phyloP scores from a whole-genome alignment of 2,329 filamentous ascomycete species.

The Alternaria sp. region DNA sequence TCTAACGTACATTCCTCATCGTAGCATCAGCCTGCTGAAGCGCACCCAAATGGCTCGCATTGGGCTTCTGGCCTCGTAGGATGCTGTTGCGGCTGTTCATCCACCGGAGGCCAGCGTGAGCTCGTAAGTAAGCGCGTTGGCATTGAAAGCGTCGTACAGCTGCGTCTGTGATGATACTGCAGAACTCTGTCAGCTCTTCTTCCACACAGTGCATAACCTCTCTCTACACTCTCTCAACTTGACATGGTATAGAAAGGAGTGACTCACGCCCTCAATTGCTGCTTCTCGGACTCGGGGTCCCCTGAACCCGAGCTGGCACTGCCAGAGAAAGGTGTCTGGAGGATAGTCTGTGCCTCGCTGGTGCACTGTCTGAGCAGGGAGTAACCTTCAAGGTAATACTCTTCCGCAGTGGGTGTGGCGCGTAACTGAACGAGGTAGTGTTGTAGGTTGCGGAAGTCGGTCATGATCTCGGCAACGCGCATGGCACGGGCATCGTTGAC shows the following conservation, averaged over 20 bases:
- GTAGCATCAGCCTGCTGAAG: slow-evolving; percentile 60
- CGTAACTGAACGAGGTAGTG: slow-evolving; percentile 66
- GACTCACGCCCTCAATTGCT: slow-evolving; percentile 64
- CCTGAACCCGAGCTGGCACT: slow-evolving; percentile 53
- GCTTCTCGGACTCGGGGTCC: slow-evolving; percentile 64
- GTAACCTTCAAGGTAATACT: slow-evolving; percentile 68
- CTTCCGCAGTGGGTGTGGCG: slow-evolving; percentile 61
- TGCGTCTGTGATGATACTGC: slow-evolving; percentile 68
- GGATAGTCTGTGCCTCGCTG: slow-evolving; percentile 63
- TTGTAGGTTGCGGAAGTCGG: slow-evolving; percentile 69
- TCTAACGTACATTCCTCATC: slow-evolving; percentile 58
- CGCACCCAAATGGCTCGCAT: slow-evolving; percentile 57
- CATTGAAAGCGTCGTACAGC: slow-evolving; percentile 68
- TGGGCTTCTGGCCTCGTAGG: slow-evolving; percentile 61
- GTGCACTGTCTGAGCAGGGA: slow-evolving; percentile 65
- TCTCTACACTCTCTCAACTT: not conserved
- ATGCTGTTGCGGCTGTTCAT: slow-evolving; percentile 62
- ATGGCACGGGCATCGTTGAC: slow-evolving; percentile 71
- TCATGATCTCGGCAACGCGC: slow-evolving; percentile 70
- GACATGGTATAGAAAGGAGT: not conserved
- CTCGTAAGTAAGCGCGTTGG: slow-evolving; percentile 68
- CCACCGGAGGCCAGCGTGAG: slow-evolving; percentile 67
- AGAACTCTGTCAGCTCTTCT: slow-evolving; percentile 28
- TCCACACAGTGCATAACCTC: not conserved
- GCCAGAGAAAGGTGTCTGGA: slow-evolving; percentile 62